Base-by-base conservation (phyloP, 805 yeast species). In the Tetrapisispora nanseiensis region DNA sequence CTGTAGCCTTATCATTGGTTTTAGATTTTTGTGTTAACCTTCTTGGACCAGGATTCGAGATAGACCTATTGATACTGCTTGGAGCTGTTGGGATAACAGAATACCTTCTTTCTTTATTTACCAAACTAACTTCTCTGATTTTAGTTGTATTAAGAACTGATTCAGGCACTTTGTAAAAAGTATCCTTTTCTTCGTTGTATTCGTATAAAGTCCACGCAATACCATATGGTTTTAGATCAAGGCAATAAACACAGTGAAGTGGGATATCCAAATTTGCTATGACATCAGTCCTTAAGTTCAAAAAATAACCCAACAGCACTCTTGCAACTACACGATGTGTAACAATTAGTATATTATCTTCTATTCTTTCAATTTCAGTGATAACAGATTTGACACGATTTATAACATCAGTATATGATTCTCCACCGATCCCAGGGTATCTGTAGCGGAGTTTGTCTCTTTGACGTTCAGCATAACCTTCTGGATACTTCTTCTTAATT, bases 401-500 rank as follows among this genome's bases (percentile, higher is more conserved):
- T 55, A 92, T 82, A 11, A 92, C 98, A 63, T 90, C 97, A 51
- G 90, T 66, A 53, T 90, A 90, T 0, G 95, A 84, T 62, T 90
- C 98, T 15, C 98, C 98, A 7, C 97, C 97, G 39, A 86, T 84
- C 4, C 98, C 98, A 1, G 97, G 98, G 57, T 90, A 90, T 46
- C 98, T 70, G 62, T 90, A 90, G 15, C 81, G 70, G 52, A 90
- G 70, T 62, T 90, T 90, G 62, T 86, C 82, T 33, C 71, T 68
- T 51, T 86, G 64, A 45, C 97, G 74, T 15, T 86, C 74, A 33
- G 74, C 76, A 57, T 81, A 90, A 60, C 90, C 97, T 29, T 74
- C 74, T 0, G 97, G 95, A 54, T 71, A 76, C 47, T 68, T 66
- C 10, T 63, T 66, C 58, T 81, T 84, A 49, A 90, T 89, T 51